Conservation (phyloP, 106 monocot genomes). For the Ottelia alismoides region DNA sequence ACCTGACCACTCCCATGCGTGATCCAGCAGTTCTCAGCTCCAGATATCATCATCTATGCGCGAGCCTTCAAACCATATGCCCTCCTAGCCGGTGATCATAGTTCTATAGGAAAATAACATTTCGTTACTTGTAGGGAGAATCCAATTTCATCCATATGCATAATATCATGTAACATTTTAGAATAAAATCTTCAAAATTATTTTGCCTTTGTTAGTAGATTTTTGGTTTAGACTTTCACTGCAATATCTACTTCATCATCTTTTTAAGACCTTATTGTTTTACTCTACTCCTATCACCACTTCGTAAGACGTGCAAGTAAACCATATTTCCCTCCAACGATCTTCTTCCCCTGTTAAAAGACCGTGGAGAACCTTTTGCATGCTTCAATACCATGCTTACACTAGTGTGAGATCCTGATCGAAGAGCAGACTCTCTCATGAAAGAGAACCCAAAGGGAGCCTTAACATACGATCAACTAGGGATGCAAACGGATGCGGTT, state of each 20-base stretch:
- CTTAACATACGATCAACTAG: conserved; percentile 28
- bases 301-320: conserved; percentile 19
- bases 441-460: conserved; percentile 16
- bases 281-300: conserved; percentile 19
- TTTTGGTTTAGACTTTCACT: conserved; percentile 33
- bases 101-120: too few species aligned
- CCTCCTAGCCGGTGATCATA: too few species aligned
- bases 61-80: too few species aligned
- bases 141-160: conserved; percentile 87
- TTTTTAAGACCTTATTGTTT: conserved; percentile 20
- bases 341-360: conserved; percentile 50
- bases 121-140: too few species aligned
- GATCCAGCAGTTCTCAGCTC: too few species aligned
- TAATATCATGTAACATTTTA: conserved; percentile 49
- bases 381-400: conserved; percentile 51
- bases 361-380: conserved; percentile 48
- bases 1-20: too few species aligned
- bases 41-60: too few species aligned
- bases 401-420: conserved; percentile 40
- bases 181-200: conserved; percentile 17
- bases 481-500: too few species aligned
- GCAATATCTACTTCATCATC: conserved; percentile 21
- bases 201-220: conserved; percentile 7
- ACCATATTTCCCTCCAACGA: conserved; percentile 28
- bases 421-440: conserved; percentile 43